These are phyloP conservation scores for Suhomyces emberorum DNA, from an alignment of 805 yeast species.

Conservation along the genomic window DNA sequence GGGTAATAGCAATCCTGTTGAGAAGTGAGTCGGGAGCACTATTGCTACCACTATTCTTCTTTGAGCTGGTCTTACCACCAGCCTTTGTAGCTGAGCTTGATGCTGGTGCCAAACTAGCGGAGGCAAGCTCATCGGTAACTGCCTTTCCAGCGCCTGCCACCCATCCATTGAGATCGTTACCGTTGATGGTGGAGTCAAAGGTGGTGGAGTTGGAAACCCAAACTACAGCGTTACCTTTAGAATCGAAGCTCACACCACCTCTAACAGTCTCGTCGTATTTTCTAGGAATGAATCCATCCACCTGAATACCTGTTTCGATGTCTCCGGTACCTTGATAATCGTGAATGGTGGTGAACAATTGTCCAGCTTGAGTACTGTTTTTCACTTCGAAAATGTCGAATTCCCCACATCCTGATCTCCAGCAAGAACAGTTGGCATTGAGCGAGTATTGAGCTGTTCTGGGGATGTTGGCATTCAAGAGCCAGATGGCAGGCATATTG, in stretches of 20 bases:
- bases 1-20: conserved; percentile 8
- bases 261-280: conserved; percentile 47
- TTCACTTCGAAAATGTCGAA: conserved; percentile 73
- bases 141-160: conserved; percentile 36
- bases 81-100: conserved; percentile 15
- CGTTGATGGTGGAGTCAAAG: conserved; percentile 45
- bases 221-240: conserved; percentile 57
- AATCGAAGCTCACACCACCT: conserved; percentile 71
- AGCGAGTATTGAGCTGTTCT: conserved; percentile 69
- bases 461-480: conserved; percentile 68
- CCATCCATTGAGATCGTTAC: conserved; percentile 45
- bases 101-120: conserved; percentile 19
- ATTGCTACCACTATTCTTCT: conserved; percentile 18
- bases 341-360: conserved; percentile 66
- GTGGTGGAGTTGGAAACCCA: conserved; percentile 55
- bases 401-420: conserved; percentile 79
- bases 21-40: conserved; percentile 8
- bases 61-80: too few relatives aligned
- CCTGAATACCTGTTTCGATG: conserved; percentile 58
- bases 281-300: conserved; percentile 56
- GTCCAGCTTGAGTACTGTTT: conserved; percentile 54
- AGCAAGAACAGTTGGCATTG: conserved; percentile 65
- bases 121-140: conserved; percentile 20
- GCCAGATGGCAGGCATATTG: conserved; percentile 77
- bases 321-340: conserved; percentile 71